A percentile compares a stretch with the other conserved stretches of the same genome.
Evolutionary conservation across 768 basidiomycete genomes (phyloP).

Genomic region (Cyathus striatus): DNA sequence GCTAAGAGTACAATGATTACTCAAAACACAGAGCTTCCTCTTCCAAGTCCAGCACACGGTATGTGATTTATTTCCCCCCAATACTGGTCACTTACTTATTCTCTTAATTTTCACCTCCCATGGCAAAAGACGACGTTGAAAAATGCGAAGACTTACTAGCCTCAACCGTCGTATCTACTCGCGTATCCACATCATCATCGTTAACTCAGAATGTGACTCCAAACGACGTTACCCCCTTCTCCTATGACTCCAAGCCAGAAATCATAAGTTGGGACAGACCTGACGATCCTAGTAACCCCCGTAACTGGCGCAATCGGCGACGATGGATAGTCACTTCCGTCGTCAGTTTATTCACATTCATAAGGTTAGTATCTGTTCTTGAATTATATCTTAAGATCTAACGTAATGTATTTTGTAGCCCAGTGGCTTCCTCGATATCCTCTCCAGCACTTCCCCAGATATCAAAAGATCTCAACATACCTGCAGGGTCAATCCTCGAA

Average conservation of each 20-base stretch:
- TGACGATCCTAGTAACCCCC: conserved; percentile 21
- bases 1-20: too few relatives aligned
- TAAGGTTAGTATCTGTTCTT: conserved; percentile 18
- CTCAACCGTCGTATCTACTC: background rate
- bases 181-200: background rate
- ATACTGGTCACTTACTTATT: background rate
- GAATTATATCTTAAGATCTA: background rate
- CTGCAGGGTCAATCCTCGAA: conserved; percentile 25
- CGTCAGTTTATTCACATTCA: conserved; percentile 52
- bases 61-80: too few relatives aligned
- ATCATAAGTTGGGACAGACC: conserved; percentile 24
- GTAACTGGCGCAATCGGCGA: conserved; percentile 37
- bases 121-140: background rate
- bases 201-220: background rate
- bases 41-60: too few relatives aligned
- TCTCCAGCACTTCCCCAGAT: conserved; percentile 22
- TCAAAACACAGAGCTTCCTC: too few relatives aligned
- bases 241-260: background rate
- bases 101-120: background rate
- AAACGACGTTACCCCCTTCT: background rate
- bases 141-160: background rate
- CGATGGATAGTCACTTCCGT: conserved; percentile 48
- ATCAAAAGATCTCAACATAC: conserved; percentile 18
- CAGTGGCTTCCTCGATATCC: conserved; percentile 26
- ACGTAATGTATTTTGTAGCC: conserved; percentile 10